Percentiles rank a stretch among this genome's conserved stretches.
phyloP scores from a whole-genome alignment of 257 asterid genomes.

The Solanum ossicruentum region DNA sequence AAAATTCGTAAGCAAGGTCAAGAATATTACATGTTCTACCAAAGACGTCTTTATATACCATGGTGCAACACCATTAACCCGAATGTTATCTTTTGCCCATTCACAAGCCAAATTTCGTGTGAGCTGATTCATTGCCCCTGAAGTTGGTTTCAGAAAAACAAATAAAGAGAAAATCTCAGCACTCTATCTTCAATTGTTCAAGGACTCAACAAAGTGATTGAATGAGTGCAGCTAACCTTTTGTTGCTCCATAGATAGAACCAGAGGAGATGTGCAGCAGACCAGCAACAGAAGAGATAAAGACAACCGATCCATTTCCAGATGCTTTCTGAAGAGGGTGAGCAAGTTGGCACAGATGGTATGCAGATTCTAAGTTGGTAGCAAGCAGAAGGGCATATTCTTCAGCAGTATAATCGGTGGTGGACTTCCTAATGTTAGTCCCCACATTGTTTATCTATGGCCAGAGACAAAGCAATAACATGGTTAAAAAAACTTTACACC shows the following conservation, averaged over 20 bases:
- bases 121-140: conserved; percentile 96
- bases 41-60: conserved; percentile 87
- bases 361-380: conserved; percentile 79
- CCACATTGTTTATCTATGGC: conserved; percentile 72
- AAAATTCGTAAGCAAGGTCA: background rate
- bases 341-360: conserved; percentile 81
- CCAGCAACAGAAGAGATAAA: conserved; percentile 87
- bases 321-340: conserved; percentile 77
- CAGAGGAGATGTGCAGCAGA: conserved; percentile 44
- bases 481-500: background rate
- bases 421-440: conserved; percentile 81
- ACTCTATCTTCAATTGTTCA: background rate
- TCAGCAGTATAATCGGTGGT: conserved; percentile 70
- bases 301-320: conserved; percentile 64
- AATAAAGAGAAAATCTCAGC: background rate
- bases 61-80: conserved; percentile 89
- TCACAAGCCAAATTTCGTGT: conserved; percentile 86
- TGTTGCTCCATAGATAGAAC: conserved; percentile 88
- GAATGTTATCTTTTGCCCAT: conserved; percentile 89
- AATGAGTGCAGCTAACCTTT: conserved; percentile 37
- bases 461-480: background rate
- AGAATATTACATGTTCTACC: conserved; percentile 47
- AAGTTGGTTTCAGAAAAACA: background rate
- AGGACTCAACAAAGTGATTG: background rate
- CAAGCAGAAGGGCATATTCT: conserved; percentile 56